A percentile compares a stretch with the other conserved stretches of the same genome.
Conservation (phyloP, 192 early-diverging fungal genomes). For the Backusella psychrophila region DNA sequence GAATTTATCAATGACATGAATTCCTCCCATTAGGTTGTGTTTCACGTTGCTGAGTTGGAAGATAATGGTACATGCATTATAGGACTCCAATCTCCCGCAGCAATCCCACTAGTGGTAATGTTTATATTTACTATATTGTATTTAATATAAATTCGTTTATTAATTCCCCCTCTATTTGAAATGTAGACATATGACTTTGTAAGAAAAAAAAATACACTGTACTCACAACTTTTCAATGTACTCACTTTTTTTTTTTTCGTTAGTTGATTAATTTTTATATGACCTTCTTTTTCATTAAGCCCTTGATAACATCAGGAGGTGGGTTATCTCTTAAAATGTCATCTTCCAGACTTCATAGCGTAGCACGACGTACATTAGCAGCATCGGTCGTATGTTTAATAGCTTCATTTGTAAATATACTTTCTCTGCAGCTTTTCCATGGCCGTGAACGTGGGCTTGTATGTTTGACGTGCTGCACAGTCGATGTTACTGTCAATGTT, state of each 20-base stretch:
- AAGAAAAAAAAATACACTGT: conserved; percentile 4
- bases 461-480: conserved; percentile 44
- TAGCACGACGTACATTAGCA: conserved; percentile 43
- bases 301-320: conserved; percentile 17
- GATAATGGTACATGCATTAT: conserved; percentile 28
- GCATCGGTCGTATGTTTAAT: conserved; percentile 40
- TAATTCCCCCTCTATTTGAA: neutral
- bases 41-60: conserved; percentile 22
- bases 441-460: conserved; percentile 46
- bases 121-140: neutral
- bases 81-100: conserved; percentile 28
- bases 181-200: conserved; percentile 35
- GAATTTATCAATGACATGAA: neutral
- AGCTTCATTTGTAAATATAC: conserved; percentile 41
- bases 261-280: conserved; percentile 37
- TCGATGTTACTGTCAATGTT: conserved; percentile 49
- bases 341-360: conserved; percentile 22
- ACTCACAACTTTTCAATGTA: neutral
- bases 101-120: conserved; percentile 36
- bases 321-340: conserved; percentile 1
- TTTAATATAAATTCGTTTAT: conserved; percentile 6
- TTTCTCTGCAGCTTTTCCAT: conserved; percentile 35
- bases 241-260: conserved; percentile 5
- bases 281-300: conserved; percentile 34
- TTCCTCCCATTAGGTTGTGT: conserved; percentile 20